These are phyloP conservation scores for Plasmodium vivax DNA, from an alignment of 169 alveolate genomes.

Conservation along the genomic window DNA sequence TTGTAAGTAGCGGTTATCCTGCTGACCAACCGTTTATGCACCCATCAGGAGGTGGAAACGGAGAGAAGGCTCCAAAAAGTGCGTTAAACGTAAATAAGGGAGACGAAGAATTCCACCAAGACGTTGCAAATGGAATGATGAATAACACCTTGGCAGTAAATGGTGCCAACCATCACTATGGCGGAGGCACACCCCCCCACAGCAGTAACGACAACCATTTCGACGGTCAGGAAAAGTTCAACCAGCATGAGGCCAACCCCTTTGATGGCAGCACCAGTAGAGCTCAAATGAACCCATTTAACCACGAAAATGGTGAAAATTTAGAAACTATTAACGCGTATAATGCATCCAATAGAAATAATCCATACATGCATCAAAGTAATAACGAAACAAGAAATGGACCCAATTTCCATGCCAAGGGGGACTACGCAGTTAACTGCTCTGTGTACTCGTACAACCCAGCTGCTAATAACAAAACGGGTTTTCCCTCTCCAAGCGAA, in stretches of 20 bases:
- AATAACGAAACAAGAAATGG: background rate
- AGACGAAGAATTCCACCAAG: background rate
- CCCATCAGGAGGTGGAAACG: background rate
- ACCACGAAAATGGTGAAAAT: background rate
- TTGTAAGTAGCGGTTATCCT: background rate
- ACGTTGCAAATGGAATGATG: background rate
- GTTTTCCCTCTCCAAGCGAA: background rate
- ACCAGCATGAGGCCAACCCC: background rate
- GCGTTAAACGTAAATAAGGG: background rate
- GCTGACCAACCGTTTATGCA: background rate
- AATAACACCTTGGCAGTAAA: background rate
- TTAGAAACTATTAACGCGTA: background rate
- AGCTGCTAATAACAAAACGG: background rate
- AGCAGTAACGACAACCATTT: background rate
- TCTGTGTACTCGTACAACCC: constrained; percentile 46
- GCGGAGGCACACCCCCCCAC: background rate
- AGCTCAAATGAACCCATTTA: background rate
- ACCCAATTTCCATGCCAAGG: constrained; percentile 2
- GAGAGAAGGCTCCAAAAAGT: background rate
- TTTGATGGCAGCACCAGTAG: background rate
- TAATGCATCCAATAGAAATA: background rate
- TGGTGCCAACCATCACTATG: background rate
- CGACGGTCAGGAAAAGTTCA: background rate
- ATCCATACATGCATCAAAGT: background rate
- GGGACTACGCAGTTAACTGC: background rate